A percentile compares a stretch with the other conserved stretches of the same genome.
phyloP scores from a whole-genome alignment of 1,139 yeast genomes.

The Candida frijolesensis region DNA sequence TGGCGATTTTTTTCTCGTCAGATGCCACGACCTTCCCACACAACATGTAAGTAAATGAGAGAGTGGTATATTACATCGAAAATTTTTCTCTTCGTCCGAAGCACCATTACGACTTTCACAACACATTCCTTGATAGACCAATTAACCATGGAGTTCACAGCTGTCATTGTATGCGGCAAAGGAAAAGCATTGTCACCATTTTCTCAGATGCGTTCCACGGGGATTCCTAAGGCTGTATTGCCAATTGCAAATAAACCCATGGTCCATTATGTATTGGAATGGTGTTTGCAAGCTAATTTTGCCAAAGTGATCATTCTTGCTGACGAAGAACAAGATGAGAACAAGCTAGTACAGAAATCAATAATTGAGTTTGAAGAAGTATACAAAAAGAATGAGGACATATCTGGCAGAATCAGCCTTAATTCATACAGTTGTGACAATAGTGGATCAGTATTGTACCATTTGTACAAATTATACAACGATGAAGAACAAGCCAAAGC shows the following conservation, averaged over 20 bases:
- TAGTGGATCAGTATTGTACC: constrained; percentile 65
- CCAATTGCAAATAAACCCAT: constrained; percentile 93
- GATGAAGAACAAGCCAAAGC: constrained; percentile 22
- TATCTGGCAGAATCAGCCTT: constrained; percentile 34
- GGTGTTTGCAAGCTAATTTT: constrained; percentile 90
- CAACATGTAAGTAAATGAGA: too few species aligned
- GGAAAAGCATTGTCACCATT: constrained; percentile 77
- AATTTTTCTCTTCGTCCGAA: constrained; percentile 1
- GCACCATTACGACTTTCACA: not conserved
- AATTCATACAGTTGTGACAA: constrained; percentile 47
- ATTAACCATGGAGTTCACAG: constrained; percentile 83
- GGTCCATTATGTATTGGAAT: constrained; percentile 82
- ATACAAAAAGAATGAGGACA: constrained; percentile 12
- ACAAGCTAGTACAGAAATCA: constrained; percentile 33
- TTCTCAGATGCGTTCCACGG: constrained; percentile 57
- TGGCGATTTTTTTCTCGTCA: too few species aligned
- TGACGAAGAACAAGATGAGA: constrained; percentile 29
- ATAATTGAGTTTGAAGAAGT: constrained; percentile 46
- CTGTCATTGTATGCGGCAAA: constrained; percentile 83
- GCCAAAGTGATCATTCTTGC: constrained; percentile 49
- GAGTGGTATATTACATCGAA: not conserved
- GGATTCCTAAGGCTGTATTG: constrained; percentile 77
- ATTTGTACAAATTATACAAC: constrained; percentile 32
- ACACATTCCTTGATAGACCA: not conserved
- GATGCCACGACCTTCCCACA: too few species aligned